These are phyloP conservation scores for Cercospora nicotianae DNA, from an alignment of 2,329 filamentous ascomycete species.

Conservation along the genomic window DNA sequence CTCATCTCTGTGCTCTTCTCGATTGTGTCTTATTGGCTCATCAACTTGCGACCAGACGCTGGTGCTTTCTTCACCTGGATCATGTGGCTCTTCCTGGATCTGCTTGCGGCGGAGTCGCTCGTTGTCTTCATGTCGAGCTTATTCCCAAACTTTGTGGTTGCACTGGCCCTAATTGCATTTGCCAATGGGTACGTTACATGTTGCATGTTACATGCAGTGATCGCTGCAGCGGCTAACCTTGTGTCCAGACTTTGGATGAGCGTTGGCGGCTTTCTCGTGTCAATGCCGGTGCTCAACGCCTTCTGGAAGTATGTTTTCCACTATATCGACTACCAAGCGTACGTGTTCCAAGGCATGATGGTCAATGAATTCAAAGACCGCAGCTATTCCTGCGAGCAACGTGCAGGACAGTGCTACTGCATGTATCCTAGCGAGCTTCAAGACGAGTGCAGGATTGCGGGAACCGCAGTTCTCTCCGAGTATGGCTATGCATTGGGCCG, in stretches of 20 bases:
- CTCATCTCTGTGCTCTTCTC: conserved; percentile 75
- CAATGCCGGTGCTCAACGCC: conserved; percentile 68
- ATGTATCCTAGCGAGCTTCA: conserved; percentile 66
- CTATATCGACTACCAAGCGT: conserved; percentile 83
- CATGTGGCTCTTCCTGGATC: conserved; percentile 81
- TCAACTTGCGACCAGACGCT: conserved; percentile 66
- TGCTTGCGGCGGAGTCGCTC: conserved; percentile 77
- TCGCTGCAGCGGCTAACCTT: conserved; percentile 5
- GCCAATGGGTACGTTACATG: conserved; percentile 62
- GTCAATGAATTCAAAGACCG: conserved; percentile 75
- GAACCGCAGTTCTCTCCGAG: conserved; percentile 63
- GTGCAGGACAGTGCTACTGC: conserved; percentile 57
- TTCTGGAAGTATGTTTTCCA: conserved; percentile 88
- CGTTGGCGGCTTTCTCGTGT: conserved; percentile 78
- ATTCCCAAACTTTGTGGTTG: conserved; percentile 76
- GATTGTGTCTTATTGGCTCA: conserved; percentile 73
- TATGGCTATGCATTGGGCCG: conserved; percentile 66
- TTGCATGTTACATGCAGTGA: not conserved
- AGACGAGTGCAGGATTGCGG: conserved; percentile 65
- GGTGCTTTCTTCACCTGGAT: conserved; percentile 73
- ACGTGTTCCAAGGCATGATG: conserved; percentile 92
- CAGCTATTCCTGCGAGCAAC: conserved; percentile 57
- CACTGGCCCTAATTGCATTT: conserved; percentile 77
- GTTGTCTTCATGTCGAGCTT: conserved; percentile 74
- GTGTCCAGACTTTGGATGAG: conserved; percentile 71